Evolutionary conservation across 75 land plant species (phyloP).

Genomic region (Larix kaempferi): DNA sequence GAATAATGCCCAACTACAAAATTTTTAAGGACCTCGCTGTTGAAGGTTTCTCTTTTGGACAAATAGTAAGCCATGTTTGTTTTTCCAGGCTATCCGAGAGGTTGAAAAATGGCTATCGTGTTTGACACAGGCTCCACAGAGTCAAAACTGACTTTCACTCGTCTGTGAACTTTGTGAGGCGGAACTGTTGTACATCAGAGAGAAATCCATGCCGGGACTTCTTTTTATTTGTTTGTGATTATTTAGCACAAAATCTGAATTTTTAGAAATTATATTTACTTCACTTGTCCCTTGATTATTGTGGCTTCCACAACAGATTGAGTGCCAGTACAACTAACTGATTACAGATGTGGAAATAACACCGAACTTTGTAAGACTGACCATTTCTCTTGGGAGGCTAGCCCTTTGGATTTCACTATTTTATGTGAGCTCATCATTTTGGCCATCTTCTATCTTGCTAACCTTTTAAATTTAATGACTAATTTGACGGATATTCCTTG

Average conservation of each 20-base stretch:
- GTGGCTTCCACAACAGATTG: not conserved
- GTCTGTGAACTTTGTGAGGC: not conserved
- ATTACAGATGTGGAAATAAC: not conserved
- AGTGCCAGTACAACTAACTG: not conserved
- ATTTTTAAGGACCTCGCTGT: not conserved
- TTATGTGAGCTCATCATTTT: not conserved
- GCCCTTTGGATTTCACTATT: not conserved
- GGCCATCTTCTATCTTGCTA: not conserved
- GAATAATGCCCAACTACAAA: not conserved
- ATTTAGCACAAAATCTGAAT: too few species aligned
- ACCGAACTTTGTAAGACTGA: not conserved
- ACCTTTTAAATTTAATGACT: too few species aligned
- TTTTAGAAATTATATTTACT: too few species aligned
- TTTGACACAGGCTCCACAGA: not conserved
- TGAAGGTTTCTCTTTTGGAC: not conserved
- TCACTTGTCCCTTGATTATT: too few species aligned
- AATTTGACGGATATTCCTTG: too few species aligned
- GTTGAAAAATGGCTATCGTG: not conserved
- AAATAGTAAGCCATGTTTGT: not conserved
- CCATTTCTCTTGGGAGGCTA: not conserved
- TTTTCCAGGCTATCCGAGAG: conserved; percentile 2
- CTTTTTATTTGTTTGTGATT: not conserved
- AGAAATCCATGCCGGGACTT: not conserved
- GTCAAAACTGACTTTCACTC: not conserved
- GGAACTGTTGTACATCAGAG: not conserved